Conservation (phyloP, 768 basidiomycete species). For the Suillus tomentosus region DNA sequence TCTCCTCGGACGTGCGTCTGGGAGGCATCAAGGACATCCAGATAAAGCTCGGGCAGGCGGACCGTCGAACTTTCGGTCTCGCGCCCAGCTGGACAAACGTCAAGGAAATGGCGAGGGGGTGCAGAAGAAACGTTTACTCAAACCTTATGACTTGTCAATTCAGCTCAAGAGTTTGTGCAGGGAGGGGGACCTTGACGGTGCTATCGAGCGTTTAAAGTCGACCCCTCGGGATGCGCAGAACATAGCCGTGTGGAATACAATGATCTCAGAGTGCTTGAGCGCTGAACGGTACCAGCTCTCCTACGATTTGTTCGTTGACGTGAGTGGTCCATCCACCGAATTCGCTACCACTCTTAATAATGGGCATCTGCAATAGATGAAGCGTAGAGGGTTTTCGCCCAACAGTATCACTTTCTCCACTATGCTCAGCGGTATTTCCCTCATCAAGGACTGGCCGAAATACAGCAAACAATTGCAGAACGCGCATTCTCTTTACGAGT, state of each 20-base stretch:
- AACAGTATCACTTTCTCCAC: constrained; percentile 68
- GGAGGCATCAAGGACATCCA: constrained; percentile 12
- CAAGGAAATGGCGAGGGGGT: constrained; percentile 6
- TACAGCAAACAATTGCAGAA: constrained; percentile 63
- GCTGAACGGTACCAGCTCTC: constrained; percentile 57
- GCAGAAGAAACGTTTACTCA: constrained; percentile 40
- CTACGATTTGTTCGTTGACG: constrained; percentile 70
- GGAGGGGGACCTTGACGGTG: constrained; percentile 57
- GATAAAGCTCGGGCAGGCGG: not conserved
- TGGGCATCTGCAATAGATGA: constrained; percentile 58
- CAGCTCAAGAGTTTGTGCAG: constrained; percentile 61
- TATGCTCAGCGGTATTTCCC: constrained; percentile 63
- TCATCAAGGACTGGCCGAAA: constrained; percentile 60
- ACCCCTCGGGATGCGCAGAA: constrained; percentile 77
- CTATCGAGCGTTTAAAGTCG: constrained; percentile 65
- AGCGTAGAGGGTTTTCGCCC: constrained; percentile 76
- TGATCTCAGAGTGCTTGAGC: constrained; percentile 68
- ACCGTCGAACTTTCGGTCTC: constrained; percentile 10
- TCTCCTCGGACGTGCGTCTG: constrained; percentile 9
- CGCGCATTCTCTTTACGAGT: constrained; percentile 60
- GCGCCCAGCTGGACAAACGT: constrained; percentile 4
- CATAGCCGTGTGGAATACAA: constrained; percentile 74
- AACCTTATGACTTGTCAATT: constrained; percentile 61
- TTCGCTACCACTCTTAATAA: constrained; percentile 11
- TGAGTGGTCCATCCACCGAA: constrained; percentile 36